Base-by-base conservation (phyloP, 352 stramenopile genomes). In the Pythium brassicae region DNA sequence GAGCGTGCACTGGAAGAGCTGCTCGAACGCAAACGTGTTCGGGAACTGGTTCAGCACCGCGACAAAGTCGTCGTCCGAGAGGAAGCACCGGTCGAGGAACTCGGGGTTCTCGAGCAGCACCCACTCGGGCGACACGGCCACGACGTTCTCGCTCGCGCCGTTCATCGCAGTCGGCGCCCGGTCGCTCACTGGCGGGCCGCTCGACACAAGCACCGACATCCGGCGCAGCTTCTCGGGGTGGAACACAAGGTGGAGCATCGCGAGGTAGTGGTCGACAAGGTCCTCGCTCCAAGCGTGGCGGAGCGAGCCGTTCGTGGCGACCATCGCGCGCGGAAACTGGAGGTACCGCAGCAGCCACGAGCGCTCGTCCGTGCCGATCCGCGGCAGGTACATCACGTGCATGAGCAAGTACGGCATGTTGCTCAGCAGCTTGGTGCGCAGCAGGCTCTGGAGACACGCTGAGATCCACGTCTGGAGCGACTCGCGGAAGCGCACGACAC, bases 401-500 rank as follows among this genome's bases (percentile, higher is more conserved):
- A 92, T 89, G 17, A 95, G 59, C 20, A 95, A 46, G 62, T 87
- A 93, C 22, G 85, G 83, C 78, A 92, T 86, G 47, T 90, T 92
- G 44, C 72, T 75, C 34, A 90, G 57, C 7, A 70, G 72, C 57
- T 87, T 83, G 0, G 78, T 76, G 4, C 78, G 69, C 44, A 92
- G 68, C 11, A 95, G 58, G 17, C 57, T 78, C 34, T 82, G 69
- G 22, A 92, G 23, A 51, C 79, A 92, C 12, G 80, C 59, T 3
- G 76, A 79, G 50, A 93, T 92, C 85, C 85, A 95, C 49, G 87
- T 90, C 42, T 93, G 83, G 17, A 95, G 59, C 1, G 83, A 89
- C 48, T 86, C 68, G 0, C 85, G 80, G 45, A 93, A 89, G 5
- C 83, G 73, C 35, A 87, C 46, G 9, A 92, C 72, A 35, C 76